phyloP scores from a whole-genome alignment of 2,329 filamentous ascomycete species.

The Corinectria fuckeliana region DNA sequence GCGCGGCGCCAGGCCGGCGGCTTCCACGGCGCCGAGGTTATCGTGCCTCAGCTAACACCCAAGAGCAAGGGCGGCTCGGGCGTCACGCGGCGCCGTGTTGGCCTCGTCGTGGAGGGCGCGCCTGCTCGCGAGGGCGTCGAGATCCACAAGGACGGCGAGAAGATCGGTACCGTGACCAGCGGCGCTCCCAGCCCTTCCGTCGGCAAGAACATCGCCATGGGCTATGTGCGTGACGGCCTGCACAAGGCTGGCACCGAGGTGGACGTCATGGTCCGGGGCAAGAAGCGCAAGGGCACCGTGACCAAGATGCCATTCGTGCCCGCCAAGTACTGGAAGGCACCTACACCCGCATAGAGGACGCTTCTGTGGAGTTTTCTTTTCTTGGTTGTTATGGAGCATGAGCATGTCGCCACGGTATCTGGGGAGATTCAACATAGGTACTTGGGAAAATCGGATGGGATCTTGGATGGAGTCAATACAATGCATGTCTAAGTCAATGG shows the following conservation, averaged over 20 bases:
- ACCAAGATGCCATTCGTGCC: constrained; percentile 90
- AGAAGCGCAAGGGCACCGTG: constrained; percentile 75
- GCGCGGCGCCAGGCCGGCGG: constrained; percentile 69
- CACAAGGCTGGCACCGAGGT: constrained; percentile 88
- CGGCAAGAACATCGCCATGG: constrained; percentile 95
- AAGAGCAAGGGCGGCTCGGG: constrained; percentile 75
- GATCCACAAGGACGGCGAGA: constrained; percentile 70
- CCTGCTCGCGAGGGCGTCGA: constrained; percentile 89
- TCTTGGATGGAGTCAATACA: background rate
- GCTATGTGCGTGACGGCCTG: constrained; percentile 79
- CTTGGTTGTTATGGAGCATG: background rate
- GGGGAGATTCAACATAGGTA: constrained; percentile 13
- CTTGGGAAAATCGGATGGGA: constrained; percentile 10
- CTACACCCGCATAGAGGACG: constrained; percentile 2
- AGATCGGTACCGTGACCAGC: constrained; percentile 83
- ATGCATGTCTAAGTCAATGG: background rate
- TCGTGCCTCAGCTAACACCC: constrained; percentile 77
- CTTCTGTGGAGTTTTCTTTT: background rate
- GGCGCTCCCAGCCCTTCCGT: constrained; percentile 88
- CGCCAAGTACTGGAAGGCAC: constrained; percentile 69
- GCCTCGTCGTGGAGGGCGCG: constrained; percentile 81
- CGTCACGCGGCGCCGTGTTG: constrained; percentile 76
- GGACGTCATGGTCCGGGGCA: constrained; percentile 78
- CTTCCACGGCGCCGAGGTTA: constrained; percentile 85
- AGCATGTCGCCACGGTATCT: background rate